Base-by-base conservation (phyloP, 306 rosid species). In the Neltuma alba region DNA sequence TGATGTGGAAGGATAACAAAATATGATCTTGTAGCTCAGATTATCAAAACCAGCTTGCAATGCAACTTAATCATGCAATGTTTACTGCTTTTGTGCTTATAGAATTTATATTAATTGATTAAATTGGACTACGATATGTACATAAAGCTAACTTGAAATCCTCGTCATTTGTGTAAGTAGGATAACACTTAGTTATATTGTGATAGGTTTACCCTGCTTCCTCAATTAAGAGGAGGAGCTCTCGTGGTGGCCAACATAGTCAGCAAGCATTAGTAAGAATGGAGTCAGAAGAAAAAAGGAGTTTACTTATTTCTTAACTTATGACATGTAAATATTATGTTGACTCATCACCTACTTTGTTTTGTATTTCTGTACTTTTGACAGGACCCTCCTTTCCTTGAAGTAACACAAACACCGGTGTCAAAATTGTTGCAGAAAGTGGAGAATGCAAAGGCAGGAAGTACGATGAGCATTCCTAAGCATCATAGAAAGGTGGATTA, bases 401-500 rank as follows among this genome's bases (percentile, higher is more conserved):
- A 81, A 85, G 89, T 75, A 85, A 77, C 88, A 54, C 92, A 88
- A 80, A 86, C 98, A 79, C 97, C 97, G 28, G 90, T 91, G 41
- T 89, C 98, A 64, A 86, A 88, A 87, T 73, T 91, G 87, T 85
- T 90, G 87, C 87, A 89, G 85, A 90, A 91, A 87, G 96, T 85
- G 73, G 93, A 92, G 81, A 86, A 84, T 41, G 75, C 80, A 30
- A 88, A 89, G 81, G 70, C 92, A 33, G 96, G 92, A 85, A 91
- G 85, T 84, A 85, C 74, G 48, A 78, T 85, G 87, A 89, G 77
- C 82, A 91, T 93, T 66, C 95, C 98, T 37, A 87, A 89, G 86
- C 97, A 86, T 78, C 99, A 88, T 76, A 95, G 87, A 76, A 93
- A 93, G 98, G 99, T 85, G 66, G 71, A 70, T 77, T 80, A 31